Percentiles rank a stretch among this genome's conserved stretches.
phyloP scores from a whole-genome alignment of 2,329 filamentous ascomycete genomes.

The Beauveria medogensis region DNA sequence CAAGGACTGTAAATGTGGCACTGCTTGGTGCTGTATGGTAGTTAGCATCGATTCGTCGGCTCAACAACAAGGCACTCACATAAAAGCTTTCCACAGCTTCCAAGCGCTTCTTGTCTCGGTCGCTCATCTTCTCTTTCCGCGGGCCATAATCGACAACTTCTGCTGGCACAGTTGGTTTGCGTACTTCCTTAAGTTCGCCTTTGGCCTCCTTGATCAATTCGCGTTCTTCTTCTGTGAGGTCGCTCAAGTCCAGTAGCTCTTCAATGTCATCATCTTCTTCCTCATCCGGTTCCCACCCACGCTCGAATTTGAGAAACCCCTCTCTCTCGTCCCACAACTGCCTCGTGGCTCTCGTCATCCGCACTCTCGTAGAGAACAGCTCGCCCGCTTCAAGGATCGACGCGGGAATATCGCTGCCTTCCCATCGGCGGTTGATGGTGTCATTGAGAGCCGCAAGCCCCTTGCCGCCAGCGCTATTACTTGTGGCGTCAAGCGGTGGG shows the following conservation, averaged over 20 bases:
- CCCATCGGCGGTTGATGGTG: slow-evolving; percentile 78
- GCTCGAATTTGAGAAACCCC: slow-evolving; percentile 81
- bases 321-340: slow-evolving; percentile 95
- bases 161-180: slow-evolving; percentile 17
- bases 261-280: slow-evolving; percentile 38
- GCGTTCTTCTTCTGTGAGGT: slow-evolving; percentile 33
- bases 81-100: slow-evolving; percentile 77
- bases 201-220: slow-evolving; percentile 35
- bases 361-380: slow-evolving; percentile 80
- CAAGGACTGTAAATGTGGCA: slow-evolving; percentile 84
- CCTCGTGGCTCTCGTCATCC: slow-evolving; percentile 83
- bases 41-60: background rate
- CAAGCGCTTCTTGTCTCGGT: slow-evolving; percentile 56
- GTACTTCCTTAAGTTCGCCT: slow-evolving; percentile 23
- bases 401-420: slow-evolving; percentile 86
- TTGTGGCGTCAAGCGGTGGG: slow-evolving; percentile 79
- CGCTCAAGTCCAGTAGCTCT: slow-evolving; percentile 39
- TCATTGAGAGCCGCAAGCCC: slow-evolving; percentile 75
- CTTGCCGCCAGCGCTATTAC: slow-evolving; percentile 85
- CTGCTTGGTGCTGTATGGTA: slow-evolving; percentile 51
- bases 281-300: slow-evolving; percentile 62
- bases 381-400: slow-evolving; percentile 94
- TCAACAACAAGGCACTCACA: slow-evolving; percentile 42
- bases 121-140: slow-evolving; percentile 35
- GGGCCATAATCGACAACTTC: slow-evolving; percentile 38